phyloP scores from a whole-genome alignment of 768 basidiomycete genomes.

The Mrakia gelida region DNA sequence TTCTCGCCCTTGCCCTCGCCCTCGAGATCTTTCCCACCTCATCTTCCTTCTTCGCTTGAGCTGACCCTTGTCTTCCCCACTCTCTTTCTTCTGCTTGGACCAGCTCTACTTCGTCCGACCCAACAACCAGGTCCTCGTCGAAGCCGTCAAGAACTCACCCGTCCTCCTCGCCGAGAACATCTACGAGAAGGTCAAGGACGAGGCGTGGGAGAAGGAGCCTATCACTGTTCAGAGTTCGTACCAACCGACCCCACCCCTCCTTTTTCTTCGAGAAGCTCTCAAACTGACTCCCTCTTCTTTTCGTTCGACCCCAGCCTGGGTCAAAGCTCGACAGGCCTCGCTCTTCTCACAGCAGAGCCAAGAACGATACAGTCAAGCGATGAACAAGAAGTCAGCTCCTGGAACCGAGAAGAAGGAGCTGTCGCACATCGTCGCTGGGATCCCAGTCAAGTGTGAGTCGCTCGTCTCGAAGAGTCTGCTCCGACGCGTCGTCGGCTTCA shows the following conservation, averaged over 20 bases:
- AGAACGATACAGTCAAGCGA: neutral
- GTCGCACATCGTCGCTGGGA: neutral
- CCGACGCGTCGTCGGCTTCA: no score
- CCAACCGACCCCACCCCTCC: no score
- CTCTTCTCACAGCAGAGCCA: neutral
- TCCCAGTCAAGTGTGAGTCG: slow-evolving; percentile 1
- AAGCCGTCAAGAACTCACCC: slow-evolving; percentile 49
- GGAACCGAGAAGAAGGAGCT: neutral
- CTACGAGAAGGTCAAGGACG: slow-evolving; percentile 45
- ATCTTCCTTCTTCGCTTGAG: no score
- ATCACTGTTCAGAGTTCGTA: slow-evolving; percentile 16
- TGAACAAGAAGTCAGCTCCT: neutral
- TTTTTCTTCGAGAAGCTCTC: no score
- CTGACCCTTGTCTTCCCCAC: no score
- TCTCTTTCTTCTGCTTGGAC: no score
- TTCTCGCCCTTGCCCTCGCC: no score
- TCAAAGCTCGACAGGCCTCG: no score
- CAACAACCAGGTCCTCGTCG: slow-evolving; percentile 50
- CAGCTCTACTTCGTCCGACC: slow-evolving; percentile 39
- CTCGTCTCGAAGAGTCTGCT: no score
- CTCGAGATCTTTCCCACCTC: no score
- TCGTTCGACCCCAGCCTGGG: no score
- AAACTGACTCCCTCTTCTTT: no score
- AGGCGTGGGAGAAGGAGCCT: slow-evolving; percentile 5
- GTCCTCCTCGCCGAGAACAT: slow-evolving; percentile 50